These are phyloP conservation scores for Phytophthora capsici DNA, from an alignment of 352 stramenopile genomes.

Conservation along the genomic window DNA sequence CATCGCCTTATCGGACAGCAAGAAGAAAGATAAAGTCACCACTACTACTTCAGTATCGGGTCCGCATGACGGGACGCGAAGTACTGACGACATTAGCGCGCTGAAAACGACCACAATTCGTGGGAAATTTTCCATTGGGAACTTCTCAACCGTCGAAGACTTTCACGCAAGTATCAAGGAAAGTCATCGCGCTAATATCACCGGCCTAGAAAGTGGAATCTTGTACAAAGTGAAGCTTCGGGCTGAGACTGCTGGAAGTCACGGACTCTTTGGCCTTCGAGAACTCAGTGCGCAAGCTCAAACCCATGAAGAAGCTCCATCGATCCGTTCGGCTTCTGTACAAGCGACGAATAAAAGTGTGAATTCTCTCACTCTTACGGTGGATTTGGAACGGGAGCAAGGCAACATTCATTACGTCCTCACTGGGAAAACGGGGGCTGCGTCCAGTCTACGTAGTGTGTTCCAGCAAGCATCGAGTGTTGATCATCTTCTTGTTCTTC, in stretches of 20 bases:
- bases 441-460: conserved; percentile 25
- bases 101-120: conserved; percentile 18
- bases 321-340: conserved; percentile 37
- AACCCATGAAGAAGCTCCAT: conserved; percentile 64
- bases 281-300: conserved; percentile 29
- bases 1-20: conserved; percentile 20
- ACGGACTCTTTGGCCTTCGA: conserved; percentile 52
- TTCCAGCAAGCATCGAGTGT: conserved; percentile 46
- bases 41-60: conserved; percentile 5
- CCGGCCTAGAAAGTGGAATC: conserved; percentile 46
- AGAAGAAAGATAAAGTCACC: conserved; percentile 21
- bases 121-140: conserved; percentile 39
- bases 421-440: conserved; percentile 3
- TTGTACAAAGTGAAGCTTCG: conserved; percentile 55
- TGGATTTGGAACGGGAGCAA: conserved; percentile 44
- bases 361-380: conserved; percentile 43
- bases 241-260: conserved; percentile 57
- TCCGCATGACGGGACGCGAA: conserved; percentile 2
- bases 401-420: conserved; percentile 69
- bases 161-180: conserved; percentile 28
- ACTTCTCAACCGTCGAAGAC: conserved; percentile 49
- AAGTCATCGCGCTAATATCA: conserved; percentile 44
- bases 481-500: conserved; percentile 32
- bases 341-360: conserved; percentile 59
- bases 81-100: conserved; percentile 30